A percentile compares a stretch with the other conserved stretches of the same genome.
phyloP scores from a whole-genome alignment of 2,329 filamentous ascomycete species.

The Penicillium sp. region DNA sequence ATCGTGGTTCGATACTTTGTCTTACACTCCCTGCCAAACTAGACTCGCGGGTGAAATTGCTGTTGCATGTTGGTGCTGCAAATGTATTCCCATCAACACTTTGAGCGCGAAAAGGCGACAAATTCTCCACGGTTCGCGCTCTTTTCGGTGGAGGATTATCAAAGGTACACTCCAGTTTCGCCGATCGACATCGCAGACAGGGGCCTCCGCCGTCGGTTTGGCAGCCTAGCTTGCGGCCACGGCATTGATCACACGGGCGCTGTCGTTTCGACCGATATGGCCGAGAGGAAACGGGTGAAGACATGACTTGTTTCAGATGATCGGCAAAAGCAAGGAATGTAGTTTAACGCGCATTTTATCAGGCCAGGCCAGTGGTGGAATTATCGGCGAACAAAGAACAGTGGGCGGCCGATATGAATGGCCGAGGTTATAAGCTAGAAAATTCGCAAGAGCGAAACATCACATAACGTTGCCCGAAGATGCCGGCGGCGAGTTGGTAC shows the following conservation, averaged over 20 bases:
- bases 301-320: conserved; percentile 11
- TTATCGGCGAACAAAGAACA: neutral
- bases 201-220: conserved; percentile 24
- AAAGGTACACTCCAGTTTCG: conserved; percentile 26
- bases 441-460: neutral
- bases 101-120: conserved; percentile 8
- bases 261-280: conserved; percentile 37
- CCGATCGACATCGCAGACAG: conserved; percentile 27
- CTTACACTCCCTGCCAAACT: conserved; percentile 6
- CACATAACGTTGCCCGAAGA: neutral
- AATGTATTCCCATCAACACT: conserved; percentile 7
- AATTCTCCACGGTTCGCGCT: conserved; percentile 12
- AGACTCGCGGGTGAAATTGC: conserved; percentile 1
- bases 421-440: neutral
- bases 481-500: neutral
- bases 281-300: conserved; percentile 18
- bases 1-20: conserved; percentile 8
- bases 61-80: neutral
- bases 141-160: conserved; percentile 25
- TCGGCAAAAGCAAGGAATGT: conserved; percentile 4
- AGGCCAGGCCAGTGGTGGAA: neutral
- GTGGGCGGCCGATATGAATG: neutral
- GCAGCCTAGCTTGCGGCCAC: conserved; percentile 32
- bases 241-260: conserved; percentile 35
- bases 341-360: conserved; percentile 6